Conservation (phyloP, 495 filamentous ascomycete genomes). For the Podospora anserina region DNA sequence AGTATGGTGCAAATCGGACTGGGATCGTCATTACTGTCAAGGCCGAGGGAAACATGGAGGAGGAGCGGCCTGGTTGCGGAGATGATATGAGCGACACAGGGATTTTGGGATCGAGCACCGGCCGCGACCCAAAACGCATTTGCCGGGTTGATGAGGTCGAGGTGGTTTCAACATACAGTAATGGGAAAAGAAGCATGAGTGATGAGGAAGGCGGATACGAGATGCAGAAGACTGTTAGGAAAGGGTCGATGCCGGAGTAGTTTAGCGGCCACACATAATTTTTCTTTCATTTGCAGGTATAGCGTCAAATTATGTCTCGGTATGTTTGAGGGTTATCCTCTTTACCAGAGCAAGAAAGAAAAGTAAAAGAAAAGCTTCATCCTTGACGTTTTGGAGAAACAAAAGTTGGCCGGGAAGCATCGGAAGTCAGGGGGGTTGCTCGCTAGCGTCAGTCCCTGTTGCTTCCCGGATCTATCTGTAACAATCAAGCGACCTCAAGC, state of each 20-base stretch:
- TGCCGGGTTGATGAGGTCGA: conserved; percentile 11
- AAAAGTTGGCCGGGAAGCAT: too few species aligned
- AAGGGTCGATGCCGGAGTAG: background rate
- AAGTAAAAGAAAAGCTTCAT: background rate
- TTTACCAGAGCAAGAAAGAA: too few species aligned
- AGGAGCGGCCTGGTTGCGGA: background rate
- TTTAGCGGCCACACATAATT: background rate
- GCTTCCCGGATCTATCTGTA: too few species aligned
- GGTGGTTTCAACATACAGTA: conserved; percentile 1
- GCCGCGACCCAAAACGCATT: background rate
- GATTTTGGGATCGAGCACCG: background rate
- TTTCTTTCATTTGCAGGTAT: too few species aligned
- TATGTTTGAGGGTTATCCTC: too few species aligned
- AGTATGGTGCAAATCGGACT: background rate
- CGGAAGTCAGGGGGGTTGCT: too few species aligned
- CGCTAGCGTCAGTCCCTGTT: too few species aligned
- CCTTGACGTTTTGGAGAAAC: background rate
- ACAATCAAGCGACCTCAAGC: too few species aligned
- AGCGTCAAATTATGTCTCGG: too few species aligned
- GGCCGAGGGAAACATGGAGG: background rate
- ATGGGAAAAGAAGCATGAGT: conserved; percentile 2
- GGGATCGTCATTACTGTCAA: conserved; percentile 1
- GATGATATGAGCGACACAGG: conserved; percentile 4
- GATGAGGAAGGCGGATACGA: conserved; percentile 7
- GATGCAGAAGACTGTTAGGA: background rate